phyloP scores from a whole-genome alignment of 352 stramenopile genomes.

The Globisporangium cylindrosporum region DNA sequence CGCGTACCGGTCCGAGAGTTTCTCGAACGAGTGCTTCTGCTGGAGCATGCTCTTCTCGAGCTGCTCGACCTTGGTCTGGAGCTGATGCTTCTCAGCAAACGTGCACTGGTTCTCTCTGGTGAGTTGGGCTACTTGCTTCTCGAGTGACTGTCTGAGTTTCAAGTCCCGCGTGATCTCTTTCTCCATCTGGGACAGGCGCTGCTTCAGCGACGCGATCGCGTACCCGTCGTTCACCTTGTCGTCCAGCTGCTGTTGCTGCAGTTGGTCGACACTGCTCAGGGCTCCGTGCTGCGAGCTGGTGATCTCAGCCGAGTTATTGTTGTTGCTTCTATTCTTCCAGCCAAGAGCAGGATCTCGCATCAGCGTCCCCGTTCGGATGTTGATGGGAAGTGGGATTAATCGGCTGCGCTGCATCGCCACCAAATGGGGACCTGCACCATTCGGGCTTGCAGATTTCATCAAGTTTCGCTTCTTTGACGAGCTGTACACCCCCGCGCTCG shows the following conservation, averaged over 20 bases:
- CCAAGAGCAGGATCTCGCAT: conserved; percentile 17
- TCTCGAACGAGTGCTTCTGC: conserved; percentile 64
- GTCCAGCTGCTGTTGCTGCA: conserved; percentile 27
- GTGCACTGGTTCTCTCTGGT: conserved; percentile 40
- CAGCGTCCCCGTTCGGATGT: conserved; percentile 36
- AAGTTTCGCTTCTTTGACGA: conserved; percentile 64
- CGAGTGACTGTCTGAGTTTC: conserved; percentile 29
- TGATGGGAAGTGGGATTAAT: conserved; percentile 53
- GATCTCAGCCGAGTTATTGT: conserved; percentile 16
- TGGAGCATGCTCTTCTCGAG: conserved; percentile 41
- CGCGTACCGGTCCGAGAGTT: conserved; percentile 58
- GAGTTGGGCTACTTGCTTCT: conserved; percentile 38
- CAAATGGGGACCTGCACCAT: conserved; percentile 37
- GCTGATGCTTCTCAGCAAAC: conserved; percentile 30
- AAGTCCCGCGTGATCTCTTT: conserved; percentile 26
- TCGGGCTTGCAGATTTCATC: conserved; percentile 16
- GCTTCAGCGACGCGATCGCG: conserved; percentile 43
- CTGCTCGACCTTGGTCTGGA: conserved; percentile 39
- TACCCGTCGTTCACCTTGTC: conserved; percentile 33
- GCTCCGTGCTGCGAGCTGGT: not conserved
- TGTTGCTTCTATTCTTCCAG: not conserved
- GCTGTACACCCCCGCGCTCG: conserved; percentile 52
- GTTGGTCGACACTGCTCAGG: not conserved
- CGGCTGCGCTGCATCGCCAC: conserved; percentile 49
- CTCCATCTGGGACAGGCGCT: conserved; percentile 44